Base-by-base conservation (phyloP, 164 flowering plant genomes). In the Euptelea pleiosperma region DNA sequence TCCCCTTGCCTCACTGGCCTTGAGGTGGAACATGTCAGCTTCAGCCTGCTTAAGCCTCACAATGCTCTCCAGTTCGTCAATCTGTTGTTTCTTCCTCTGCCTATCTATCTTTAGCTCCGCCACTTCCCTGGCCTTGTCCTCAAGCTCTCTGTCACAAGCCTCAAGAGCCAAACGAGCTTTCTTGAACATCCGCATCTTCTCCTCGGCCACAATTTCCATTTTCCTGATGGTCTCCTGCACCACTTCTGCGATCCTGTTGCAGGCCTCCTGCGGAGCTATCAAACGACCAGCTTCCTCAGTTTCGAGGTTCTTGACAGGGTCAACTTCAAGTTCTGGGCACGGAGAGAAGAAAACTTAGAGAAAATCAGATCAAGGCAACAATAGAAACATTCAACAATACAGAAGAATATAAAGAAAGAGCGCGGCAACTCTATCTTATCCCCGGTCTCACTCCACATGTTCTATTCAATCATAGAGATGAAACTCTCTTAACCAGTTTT, bases 181-280 rank as follows among this genome's bases (percentile, higher is more conserved):
- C 70, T 90, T 90, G 52, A 75, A 79, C 92, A 83, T 73, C 45
- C 85, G 76, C 84, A 78, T 64, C 76, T 93, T 93, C 75, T 88
- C 99, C 28, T 93, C 92, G 8, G 91, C 96, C 36, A 93, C 97
- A 82, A 82, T 78, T 72, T 90, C 99, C 96, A 93, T 90, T 64
- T 93, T 93, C 56, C 81, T 78, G 55, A 93, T 79, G 14, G 97
- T 91, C 75, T 90, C 99, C 58, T 86, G 89, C 47, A 93, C 99
- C 37, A 93, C 97, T 5, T 93, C 99, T 18, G 91, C 85, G 51
- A 90, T 93, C 28, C 81, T 75, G 67, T 79, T 83, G 74, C 96
- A 90, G 18, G 99, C 96, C 50, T 93, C 97, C 61, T 82, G 95
- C 10, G 99, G 99, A 8, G 99, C 96, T 56, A 88, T 77, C 46